A percentile compares a stretch with the other conserved stretches of the same genome.
phyloP scores from a whole-genome alignment of 257 asterid genomes.

The Nicotiana benthamiana region DNA sequence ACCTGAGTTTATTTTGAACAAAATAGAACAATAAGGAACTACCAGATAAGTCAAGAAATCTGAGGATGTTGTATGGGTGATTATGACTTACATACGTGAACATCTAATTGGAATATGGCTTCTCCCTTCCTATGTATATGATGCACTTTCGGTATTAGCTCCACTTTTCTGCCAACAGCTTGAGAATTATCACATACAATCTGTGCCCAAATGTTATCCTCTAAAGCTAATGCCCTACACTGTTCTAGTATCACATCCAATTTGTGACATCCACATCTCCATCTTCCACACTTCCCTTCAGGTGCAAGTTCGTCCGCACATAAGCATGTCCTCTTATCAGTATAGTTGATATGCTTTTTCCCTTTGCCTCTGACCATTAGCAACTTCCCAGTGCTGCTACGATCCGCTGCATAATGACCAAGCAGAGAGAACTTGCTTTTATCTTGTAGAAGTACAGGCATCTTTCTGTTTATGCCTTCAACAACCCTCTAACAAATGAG shows the following conservation, averaged over 20 bases:
- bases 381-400: slow-evolving; percentile 20
- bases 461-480: slow-evolving; percentile 40
- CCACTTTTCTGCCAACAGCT: slow-evolving; percentile 21
- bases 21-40: slow-evolving; percentile 16
- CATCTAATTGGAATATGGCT: slow-evolving; percentile 42
- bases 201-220: slow-evolving; percentile 39
- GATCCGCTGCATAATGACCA: slow-evolving; percentile 46
- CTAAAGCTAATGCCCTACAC: slow-evolving; percentile 21
- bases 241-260: slow-evolving; percentile 28
- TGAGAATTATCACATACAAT: slow-evolving; percentile 32
- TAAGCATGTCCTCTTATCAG: slow-evolving; percentile 9
- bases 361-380: slow-evolving; percentile 17
- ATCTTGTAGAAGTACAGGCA: slow-evolving; percentile 61
- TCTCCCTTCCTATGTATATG: slow-evolving; percentile 66
- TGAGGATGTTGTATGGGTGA: slow-evolving; percentile 13
- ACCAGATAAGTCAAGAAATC: slow-evolving; percentile 1
- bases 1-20: slow-evolving; percentile 37
- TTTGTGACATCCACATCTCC: slow-evolving; percentile 55
- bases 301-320: slow-evolving; percentile 1
- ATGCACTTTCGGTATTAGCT: slow-evolving; percentile 50
- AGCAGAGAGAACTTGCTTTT: slow-evolving; percentile 49
- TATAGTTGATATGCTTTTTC: slow-evolving; percentile 6
- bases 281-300: slow-evolving; percentile 15
- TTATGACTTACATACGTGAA: slow-evolving; percentile 97
- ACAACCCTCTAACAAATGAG: slow-evolving; percentile 40